These are phyloP conservation scores for Colletotrichum sp. DNA, from an alignment of 2,329 filamentous ascomycete genomes.

Conservation along the genomic window DNA sequence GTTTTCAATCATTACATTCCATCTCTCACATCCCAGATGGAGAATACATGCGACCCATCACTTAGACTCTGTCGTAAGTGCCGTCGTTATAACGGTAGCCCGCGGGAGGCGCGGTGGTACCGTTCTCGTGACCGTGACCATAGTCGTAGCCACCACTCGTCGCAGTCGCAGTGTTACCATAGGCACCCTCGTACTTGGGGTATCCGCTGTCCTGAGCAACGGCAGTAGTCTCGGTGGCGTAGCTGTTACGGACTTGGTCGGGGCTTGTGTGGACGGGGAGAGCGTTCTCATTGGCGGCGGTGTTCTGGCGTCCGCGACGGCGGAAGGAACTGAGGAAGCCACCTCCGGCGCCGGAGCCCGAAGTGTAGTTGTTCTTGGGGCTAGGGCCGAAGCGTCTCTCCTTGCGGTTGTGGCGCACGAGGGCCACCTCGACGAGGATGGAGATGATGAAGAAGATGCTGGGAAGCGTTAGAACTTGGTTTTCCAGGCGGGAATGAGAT, in stretches of 20 bases:
- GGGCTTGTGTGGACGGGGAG: conserved; percentile 46
- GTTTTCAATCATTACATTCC: neutral
- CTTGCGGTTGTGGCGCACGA: conserved; percentile 74
- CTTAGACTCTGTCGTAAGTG: conserved; percentile 30
- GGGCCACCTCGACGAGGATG: conserved; percentile 69
- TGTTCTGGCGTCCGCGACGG: conserved; percentile 33
- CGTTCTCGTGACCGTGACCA: conserved; percentile 9
- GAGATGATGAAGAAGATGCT: conserved; percentile 79
- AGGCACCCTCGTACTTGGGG: conserved; percentile 24
- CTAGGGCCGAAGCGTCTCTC: conserved; percentile 72
- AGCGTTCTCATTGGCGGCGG: conserved; percentile 30
- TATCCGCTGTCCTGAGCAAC: conserved; percentile 26
- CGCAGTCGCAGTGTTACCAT: neutral
- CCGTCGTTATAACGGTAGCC: conserved; percentile 43
- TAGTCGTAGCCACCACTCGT: neutral
- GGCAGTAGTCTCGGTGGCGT: conserved; percentile 41
- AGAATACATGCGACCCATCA: conserved; percentile 23
- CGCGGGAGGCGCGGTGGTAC: conserved; percentile 16
- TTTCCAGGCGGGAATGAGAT: neutral
- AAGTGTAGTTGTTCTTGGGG: conserved; percentile 63
- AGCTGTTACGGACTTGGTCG: conserved; percentile 48
- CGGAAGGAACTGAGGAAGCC: conserved; percentile 40
- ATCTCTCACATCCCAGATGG: neutral
- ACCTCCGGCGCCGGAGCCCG: conserved; percentile 42
- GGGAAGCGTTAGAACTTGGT: neutral